These are phyloP conservation scores for Alternaria gansuensis DNA, from an alignment of 2,329 filamentous ascomycete genomes.

Conservation along the genomic window DNA sequence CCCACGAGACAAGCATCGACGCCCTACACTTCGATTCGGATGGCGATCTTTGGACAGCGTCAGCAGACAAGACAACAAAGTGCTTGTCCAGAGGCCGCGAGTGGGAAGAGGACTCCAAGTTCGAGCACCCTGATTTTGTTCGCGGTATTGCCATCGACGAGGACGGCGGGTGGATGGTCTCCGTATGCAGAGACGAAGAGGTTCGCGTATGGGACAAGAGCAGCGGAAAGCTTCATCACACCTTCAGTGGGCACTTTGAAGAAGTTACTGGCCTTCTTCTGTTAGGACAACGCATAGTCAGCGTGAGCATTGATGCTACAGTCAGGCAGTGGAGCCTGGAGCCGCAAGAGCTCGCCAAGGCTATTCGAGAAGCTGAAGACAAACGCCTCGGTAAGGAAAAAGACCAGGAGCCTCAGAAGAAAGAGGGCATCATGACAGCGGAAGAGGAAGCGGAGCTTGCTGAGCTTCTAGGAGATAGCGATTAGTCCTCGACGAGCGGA, in stretches of 20 bases:
- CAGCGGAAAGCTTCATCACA: slow-evolving; percentile 76
- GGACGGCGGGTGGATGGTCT: slow-evolving; percentile 79
- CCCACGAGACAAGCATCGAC: slow-evolving; percentile 92
- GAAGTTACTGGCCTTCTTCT: slow-evolving; percentile 85
- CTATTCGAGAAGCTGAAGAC: slow-evolving; percentile 60
- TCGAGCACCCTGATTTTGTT: slow-evolving; percentile 89
- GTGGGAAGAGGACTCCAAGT: slow-evolving; percentile 75
- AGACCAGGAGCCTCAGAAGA: slow-evolving; percentile 56
- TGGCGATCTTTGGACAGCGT: slow-evolving; percentile 89
- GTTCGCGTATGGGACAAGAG: slow-evolving; percentile 85
- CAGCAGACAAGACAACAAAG: slow-evolving; percentile 87
- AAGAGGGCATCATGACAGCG: slow-evolving; percentile 71
- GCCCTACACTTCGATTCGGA: slow-evolving; percentile 76
- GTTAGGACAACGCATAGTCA: slow-evolving; percentile 70
- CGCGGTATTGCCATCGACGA: slow-evolving; percentile 76
- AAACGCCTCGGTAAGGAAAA: slow-evolving; percentile 59
- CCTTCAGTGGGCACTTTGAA: slow-evolving; percentile 86
- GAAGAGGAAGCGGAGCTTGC: slow-evolving; percentile 95
- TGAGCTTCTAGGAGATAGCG: slow-evolving; percentile 83
- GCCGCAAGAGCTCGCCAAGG: slow-evolving; percentile 66
- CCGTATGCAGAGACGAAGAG: slow-evolving; percentile 89
- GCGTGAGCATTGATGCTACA: slow-evolving; percentile 89
- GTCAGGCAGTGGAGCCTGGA: slow-evolving; percentile 83
- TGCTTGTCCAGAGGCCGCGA: slow-evolving; percentile 74
- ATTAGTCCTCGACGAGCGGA: slow-evolving; percentile 51